Base-by-base conservation (phyloP, 257 asterid genomes). In the Oldenlandia corymbosa region DNA sequence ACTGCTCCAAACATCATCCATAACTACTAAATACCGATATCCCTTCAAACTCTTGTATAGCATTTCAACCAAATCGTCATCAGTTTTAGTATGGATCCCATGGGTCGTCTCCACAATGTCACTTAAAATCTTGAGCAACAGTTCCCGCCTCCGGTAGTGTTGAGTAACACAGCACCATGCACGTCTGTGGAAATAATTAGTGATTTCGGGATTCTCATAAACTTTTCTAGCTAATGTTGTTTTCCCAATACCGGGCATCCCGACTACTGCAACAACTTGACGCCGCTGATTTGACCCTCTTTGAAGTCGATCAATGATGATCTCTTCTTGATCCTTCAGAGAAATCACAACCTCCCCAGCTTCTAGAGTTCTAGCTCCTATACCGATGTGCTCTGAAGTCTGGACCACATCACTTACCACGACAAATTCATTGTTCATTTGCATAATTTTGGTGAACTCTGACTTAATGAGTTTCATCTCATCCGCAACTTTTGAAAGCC, bases 161-260 rank as follows among this genome's bases (percentile, higher is more conserved):
- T 66, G 45, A 9, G 76, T 66, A 5, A 72, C 34, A 20, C 43
- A 60, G 28, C 43, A 60, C 77, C 73, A 61, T 0, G 61, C 71
- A 72, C 45, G 30, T n/a, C 17, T 16, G 39, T 60, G 41, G 26
- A 66, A 72, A 32, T 56, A 31, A 32, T 1, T 43, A 5, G 7
- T 10, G 31, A 46, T 14, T 23, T 12, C 27, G 31, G 24, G 36
- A 24, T 60, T 34, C 28, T 43, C 53, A 52, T 66, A 72, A 6
- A 66, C 58, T 26, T n/a, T 58, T 10, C 5, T 58, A 4, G 71
- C 66, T 5, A 71, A 34, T 27, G 76, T 71, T 3, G 71, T 64
- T 43, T 72, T 60, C 2, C 72, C 71, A 21, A 14, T 31, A 2
- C 76, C 69, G 0, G 53, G 65, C 76, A 72, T 72, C 1, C 76